A percentile compares a stretch with the other conserved stretches of the same genome.
Conservation (phyloP, 139 green algal genomes). For the Tetradesmus obliquus region DNA sequence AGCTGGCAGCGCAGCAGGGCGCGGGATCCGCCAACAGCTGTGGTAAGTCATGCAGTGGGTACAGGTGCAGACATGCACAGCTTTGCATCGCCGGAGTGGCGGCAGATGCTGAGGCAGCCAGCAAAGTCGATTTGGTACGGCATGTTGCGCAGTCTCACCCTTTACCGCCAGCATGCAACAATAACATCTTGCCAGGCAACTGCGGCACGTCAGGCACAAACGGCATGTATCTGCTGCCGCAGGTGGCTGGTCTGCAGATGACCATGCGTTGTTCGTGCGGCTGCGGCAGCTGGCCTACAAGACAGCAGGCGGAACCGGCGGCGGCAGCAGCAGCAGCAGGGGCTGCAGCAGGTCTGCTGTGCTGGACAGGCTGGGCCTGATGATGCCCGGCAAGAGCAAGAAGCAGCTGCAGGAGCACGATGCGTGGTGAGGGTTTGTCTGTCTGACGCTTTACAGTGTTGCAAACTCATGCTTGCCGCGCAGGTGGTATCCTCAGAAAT, state of each 20-base stretch:
- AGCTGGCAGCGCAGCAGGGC: slow-evolving; percentile 11
- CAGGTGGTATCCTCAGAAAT: too few relatives aligned
- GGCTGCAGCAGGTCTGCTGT: slow-evolving; percentile 41
- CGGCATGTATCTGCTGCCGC: too few relatives aligned
- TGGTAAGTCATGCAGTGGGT: neutral
- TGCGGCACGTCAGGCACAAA: too few relatives aligned
- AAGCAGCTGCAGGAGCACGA: slow-evolving; percentile 21
- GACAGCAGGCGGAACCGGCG: neutral
- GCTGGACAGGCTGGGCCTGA: slow-evolving; percentile 12
- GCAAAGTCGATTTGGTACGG: too few relatives aligned
- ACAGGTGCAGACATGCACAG: neutral
- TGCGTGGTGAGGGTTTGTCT: neutral
- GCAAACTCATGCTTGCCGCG: too few relatives aligned
- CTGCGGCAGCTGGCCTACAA: slow-evolving; percentile 21
- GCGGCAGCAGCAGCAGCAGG: neutral
- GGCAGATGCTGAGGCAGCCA: too few relatives aligned
- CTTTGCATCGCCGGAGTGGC: neutral
- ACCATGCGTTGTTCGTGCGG: slow-evolving; percentile 21
- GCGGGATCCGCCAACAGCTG: neutral
- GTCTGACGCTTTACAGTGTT: too few relatives aligned
- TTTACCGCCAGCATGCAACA: too few relatives aligned
- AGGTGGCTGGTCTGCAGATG: slow-evolving; percentile 36
- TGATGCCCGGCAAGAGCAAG: slow-evolving; percentile 34
- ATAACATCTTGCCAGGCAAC: too few relatives aligned
- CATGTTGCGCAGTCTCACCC: too few relatives aligned